Evolutionary conservation across 2,329 filamentous ascomycete genomes (phyloP).

Genomic region (Fusarium pseudoanthophilum): DNA sequence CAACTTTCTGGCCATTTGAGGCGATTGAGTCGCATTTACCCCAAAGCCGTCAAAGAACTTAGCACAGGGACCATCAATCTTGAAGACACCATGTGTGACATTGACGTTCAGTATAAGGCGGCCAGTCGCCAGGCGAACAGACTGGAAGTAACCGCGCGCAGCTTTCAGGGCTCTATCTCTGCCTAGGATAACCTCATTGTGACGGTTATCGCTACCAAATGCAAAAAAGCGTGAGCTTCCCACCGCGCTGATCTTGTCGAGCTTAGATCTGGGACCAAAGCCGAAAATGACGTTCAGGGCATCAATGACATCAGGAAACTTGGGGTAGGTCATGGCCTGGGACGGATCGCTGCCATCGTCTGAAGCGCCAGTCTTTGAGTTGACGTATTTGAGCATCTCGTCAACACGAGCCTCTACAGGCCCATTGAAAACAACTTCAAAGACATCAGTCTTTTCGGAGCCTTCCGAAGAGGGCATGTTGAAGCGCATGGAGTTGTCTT

Average conservation of each 20-base stretch:
- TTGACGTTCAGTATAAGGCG: constrained; percentile 66
- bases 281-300: constrained; percentile 65
- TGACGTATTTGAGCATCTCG: constrained; percentile 57
- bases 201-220: constrained; percentile 46
- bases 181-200: constrained; percentile 39
- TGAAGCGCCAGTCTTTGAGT: constrained; percentile 53
- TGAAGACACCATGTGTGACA: constrained; percentile 65
- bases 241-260: constrained; percentile 52
- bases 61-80: constrained; percentile 50
- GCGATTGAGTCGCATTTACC: constrained; percentile 20
- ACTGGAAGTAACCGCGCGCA: constrained; percentile 66
- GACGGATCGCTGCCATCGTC: constrained; percentile 11
- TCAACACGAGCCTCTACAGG: constrained; percentile 53
- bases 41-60: constrained; percentile 48
- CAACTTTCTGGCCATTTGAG: constrained; percentile 27
- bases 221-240: constrained; percentile 63
- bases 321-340: constrained; percentile 54
- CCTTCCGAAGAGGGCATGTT: constrained; percentile 49
- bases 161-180: constrained; percentile 51
- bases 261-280: constrained; percentile 52
- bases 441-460: constrained; percentile 47
- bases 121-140: constrained; percentile 63
- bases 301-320: constrained; percentile 60
- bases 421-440: constrained; percentile 56
- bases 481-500: constrained; percentile 49